Conservation (phyloP, 2,329 filamentous ascomycete genomes). For the Verticillium tricorpus region DNA sequence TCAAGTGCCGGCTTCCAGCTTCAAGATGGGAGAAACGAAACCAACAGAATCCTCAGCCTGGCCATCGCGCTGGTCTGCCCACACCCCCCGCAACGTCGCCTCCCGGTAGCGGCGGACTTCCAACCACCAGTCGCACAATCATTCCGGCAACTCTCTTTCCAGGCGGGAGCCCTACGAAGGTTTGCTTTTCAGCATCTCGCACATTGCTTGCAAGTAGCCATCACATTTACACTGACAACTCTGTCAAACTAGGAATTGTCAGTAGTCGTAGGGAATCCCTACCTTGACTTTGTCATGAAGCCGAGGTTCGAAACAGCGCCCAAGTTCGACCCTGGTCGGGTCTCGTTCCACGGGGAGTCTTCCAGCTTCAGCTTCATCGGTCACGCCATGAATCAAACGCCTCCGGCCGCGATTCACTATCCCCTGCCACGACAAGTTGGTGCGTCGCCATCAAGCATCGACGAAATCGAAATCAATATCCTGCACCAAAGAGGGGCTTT, state of each 20-base stretch:
- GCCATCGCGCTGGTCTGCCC: too few relatives aligned
- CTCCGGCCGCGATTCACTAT: constrained; percentile 91
- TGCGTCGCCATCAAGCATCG: constrained; percentile 83
- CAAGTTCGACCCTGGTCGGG: constrained; percentile 90
- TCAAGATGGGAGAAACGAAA: constrained; percentile 86
- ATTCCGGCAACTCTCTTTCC: constrained; percentile 59
- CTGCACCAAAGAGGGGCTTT: constrained; percentile 90
- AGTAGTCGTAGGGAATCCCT: constrained; percentile 72
- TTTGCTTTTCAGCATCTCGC: constrained; percentile 67
- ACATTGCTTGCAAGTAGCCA: too few relatives aligned
- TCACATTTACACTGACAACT: neutral
- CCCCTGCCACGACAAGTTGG: constrained; percentile 87
- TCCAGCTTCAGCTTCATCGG: constrained; percentile 91
- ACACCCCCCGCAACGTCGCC: too few relatives aligned
- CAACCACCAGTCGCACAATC: constrained; percentile 33
- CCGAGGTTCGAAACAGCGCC: constrained; percentile 92
- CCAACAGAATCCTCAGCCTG: constrained; percentile 23
- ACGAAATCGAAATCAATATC: constrained; percentile 94
- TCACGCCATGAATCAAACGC: constrained; percentile 80
- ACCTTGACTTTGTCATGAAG: constrained; percentile 85
- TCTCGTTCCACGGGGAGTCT: constrained; percentile 92
- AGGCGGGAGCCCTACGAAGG: constrained; percentile 75
- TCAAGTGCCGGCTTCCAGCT: constrained; percentile 94
- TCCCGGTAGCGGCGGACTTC: too few relatives aligned
- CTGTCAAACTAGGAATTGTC: constrained; percentile 55